phyloP scores from a whole-genome alignment of 2,329 filamentous ascomycete genomes.

The Sporothrix mexicana region DNA sequence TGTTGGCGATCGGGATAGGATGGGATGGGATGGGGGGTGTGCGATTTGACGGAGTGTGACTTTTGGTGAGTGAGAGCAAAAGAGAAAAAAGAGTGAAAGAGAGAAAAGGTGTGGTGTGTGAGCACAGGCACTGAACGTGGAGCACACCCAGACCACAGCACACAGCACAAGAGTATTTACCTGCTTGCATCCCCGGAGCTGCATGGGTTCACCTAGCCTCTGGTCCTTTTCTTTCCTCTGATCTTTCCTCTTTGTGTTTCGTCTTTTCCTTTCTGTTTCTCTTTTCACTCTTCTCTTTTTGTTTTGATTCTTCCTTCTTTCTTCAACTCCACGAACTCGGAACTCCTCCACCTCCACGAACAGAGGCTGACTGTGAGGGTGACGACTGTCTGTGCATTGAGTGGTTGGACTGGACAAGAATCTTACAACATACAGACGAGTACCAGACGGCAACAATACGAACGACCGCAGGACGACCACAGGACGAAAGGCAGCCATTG shows the following conservation, averaged over 20 bases:
- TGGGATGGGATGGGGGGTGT: background rate
- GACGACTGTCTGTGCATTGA: background rate
- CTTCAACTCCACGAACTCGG: background rate
- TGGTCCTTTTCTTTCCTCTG: background rate
- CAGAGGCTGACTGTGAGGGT: background rate
- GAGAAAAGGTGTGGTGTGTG: background rate
- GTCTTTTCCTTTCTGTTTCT: background rate
- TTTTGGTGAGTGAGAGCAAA: no score
- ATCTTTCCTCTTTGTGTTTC: background rate
- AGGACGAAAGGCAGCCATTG: background rate
- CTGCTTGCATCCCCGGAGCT: conserved; percentile 20
- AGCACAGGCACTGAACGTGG: background rate
- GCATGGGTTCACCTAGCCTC: conserved; percentile 24
- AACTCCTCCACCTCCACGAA: background rate
- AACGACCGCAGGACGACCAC: background rate
- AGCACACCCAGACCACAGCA: conserved; percentile 6
- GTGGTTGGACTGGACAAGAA: background rate
- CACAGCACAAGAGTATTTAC: conserved; percentile 27
- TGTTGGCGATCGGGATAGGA: conserved; percentile 4
- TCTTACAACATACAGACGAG: background rate
- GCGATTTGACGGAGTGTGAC: background rate
- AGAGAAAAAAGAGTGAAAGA: background rate
- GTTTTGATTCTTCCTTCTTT: background rate
- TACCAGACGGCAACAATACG: background rate
- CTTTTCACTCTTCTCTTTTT: background rate